A percentile compares a stretch with the other conserved stretches of the same genome.
These are phyloP conservation scores for Thoreauomyces humboldtii DNA, from an alignment of 192 early-diverging fungal species.

Conservation along the genomic window DNA sequence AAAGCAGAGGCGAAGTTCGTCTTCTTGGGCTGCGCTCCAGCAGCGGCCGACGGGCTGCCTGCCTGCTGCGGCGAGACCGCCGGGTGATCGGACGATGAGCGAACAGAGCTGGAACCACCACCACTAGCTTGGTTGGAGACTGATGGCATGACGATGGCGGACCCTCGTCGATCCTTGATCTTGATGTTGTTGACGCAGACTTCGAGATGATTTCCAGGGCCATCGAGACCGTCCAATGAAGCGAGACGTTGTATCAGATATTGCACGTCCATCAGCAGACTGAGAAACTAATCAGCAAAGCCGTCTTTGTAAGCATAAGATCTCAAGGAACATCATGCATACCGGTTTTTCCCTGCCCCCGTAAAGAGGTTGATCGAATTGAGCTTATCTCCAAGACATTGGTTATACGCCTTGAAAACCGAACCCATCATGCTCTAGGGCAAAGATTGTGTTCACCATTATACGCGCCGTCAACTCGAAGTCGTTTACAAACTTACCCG, in stretches of 20 bases:
- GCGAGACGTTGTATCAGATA: slow-evolving; percentile 66
- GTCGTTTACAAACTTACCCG: too few species aligned
- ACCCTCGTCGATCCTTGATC: slow-evolving; percentile 53
- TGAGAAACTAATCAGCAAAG: too few species aligned
- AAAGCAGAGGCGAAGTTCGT: slow-evolving; percentile 30
- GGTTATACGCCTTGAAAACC: slow-evolving; percentile 76
- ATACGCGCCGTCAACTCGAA: too few species aligned
- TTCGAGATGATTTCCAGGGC: slow-evolving; percentile 70
- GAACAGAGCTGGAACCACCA: background rate
- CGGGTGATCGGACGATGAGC: background rate
- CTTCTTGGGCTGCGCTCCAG: slow-evolving; percentile 6
- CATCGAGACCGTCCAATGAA: slow-evolving; percentile 65
- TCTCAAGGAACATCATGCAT: slow-evolving; percentile 3
- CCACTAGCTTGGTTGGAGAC: background rate
- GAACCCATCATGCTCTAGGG: slow-evolving; percentile 67
- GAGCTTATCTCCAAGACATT: slow-evolving; percentile 70
- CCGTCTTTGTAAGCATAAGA: too few species aligned
- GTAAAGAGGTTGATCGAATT: slow-evolving; percentile 49
- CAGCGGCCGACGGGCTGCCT: background rate
- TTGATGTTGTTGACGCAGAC: slow-evolving; percentile 80
- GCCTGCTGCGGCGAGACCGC: background rate
- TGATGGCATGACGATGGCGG: background rate
- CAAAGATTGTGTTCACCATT: too few species aligned
- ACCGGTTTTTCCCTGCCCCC: slow-evolving; percentile 67
- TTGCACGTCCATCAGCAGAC: slow-evolving; percentile 76